Percentiles rank a stretch among this genome's conserved stretches.
Conservation (phyloP, 2,329 filamentous ascomycete genomes). For the Cryphonectria japonica region DNA sequence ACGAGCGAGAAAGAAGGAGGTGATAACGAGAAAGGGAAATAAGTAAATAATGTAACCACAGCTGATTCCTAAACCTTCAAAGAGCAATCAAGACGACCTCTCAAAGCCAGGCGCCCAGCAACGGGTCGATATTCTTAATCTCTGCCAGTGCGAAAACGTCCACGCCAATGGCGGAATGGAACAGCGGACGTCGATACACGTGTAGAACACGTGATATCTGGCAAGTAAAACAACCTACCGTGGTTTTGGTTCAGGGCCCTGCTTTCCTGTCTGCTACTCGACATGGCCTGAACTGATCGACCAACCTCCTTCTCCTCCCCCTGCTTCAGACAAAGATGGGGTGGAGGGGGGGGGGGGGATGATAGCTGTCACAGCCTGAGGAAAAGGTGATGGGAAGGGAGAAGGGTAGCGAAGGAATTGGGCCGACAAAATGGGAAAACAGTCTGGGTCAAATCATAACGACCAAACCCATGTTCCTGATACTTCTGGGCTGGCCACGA, state of each 20-base stretch:
- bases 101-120: slow-evolving; percentile 39
- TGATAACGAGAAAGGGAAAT: not conserved
- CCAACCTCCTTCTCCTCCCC: not conserved
- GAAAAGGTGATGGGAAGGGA: not conserved
- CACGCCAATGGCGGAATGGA: slow-evolving; percentile 31
- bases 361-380: not conserved
- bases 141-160: slow-evolving; percentile 36
- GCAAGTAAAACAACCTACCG: slow-evolving; percentile 24
- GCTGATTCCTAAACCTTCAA: slow-evolving; percentile 39
- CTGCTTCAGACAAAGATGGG: no score
- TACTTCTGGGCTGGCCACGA: not conserved
- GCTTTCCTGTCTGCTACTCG: not conserved
- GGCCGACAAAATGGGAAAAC: no score
- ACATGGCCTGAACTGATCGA: not conserved
- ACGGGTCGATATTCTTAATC: slow-evolving; percentile 35
- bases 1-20: not conserved
- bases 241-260: not conserved
- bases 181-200: slow-evolving; percentile 34
- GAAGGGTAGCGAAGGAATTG: not conserved
- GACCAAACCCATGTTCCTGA: not conserved
- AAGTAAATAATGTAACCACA: slow-evolving; percentile 35
- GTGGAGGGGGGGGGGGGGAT: no score
- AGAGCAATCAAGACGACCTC: slow-evolving; percentile 37
- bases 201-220: slow-evolving; percentile 31
- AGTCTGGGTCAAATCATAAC: no score